Percentiles rank a stretch among this genome's conserved stretches.
These are phyloP conservation scores for Schwanniomyces yamadae DNA, from an alignment of 805 yeast genomes.

Conservation along the genomic window DNA sequence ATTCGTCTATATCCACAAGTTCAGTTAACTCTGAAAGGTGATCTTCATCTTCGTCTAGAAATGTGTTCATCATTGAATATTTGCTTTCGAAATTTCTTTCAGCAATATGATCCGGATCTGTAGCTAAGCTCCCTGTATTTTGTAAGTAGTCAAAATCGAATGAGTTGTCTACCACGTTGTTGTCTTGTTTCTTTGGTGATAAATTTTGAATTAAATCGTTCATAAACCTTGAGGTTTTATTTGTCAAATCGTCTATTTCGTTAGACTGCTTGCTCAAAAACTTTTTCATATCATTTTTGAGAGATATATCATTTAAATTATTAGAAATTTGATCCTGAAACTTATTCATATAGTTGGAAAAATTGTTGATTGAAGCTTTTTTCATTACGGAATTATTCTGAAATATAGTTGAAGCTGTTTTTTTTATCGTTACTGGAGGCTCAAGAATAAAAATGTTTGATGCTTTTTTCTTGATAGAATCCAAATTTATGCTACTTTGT, in stretches of 20 bases:
- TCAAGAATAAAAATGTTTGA: conserved; percentile 14
- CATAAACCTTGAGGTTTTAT: conserved; percentile 23
- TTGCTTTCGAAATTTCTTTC: neutral
- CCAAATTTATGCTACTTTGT: conserved; percentile 7
- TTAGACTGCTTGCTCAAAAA: conserved; percentile 18
- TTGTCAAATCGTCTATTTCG: conserved; percentile 23
- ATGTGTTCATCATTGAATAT: no score
- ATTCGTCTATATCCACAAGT: conserved; percentile 25
- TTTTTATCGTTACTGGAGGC: conserved; percentile 15
- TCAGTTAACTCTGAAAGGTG: neutral
- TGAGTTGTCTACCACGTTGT: conserved; percentile 23
- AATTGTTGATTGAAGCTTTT: conserved; percentile 6
- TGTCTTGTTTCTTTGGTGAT: conserved; percentile 22
- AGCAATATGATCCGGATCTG: neutral
- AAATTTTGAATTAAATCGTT: conserved; percentile 22
- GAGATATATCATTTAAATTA: conserved; percentile 5
- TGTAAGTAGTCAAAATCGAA: conserved; percentile 27
- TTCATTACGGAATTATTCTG: conserved; percentile 4
- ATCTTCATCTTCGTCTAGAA: neutral
- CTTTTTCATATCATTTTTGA: conserved; percentile 14
- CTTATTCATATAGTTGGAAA: conserved; percentile 8
- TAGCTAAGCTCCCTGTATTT: neutral
- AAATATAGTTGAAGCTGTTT: conserved; percentile 22
- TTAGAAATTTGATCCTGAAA: conserved; percentile 9
- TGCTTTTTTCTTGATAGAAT: conserved; percentile 19